Base-by-base conservation (phyloP, 2,329 filamentous ascomycete species). In the Fusarium coffeatum region DNA sequence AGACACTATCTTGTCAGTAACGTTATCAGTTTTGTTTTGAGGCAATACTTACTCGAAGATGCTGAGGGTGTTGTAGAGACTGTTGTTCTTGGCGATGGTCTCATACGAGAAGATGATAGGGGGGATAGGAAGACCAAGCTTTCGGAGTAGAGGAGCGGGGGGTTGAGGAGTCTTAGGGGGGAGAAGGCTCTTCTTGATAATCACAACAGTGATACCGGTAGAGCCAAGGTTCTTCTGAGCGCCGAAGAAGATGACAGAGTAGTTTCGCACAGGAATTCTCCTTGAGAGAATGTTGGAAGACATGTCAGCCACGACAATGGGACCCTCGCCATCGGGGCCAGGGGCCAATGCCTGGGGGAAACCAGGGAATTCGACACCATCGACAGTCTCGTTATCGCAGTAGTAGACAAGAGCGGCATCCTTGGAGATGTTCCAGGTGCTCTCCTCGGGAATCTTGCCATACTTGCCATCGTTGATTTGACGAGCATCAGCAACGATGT, bases 171-270 rank as follows among this genome's bases (percentile, higher is more conserved):
- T 85, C 30, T 84, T 80, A 6, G 92, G 92, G 15, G 92, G 88
- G 4, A 98, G 86, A 30, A 98, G 84, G 68, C 83, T 88, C 83
- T 97, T 97, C 78, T 91, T 91, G 76, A 98, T 85, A 50, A 98
- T 90, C 16, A 92, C 91, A 28, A 97, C 92, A 8, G 95, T 96
- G 64, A 98, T 88, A 63, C 95, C 95, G 2, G 95, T 90, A 5
- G 88, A 89, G 28, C 94, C 95, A 13, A 98, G 86, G 81, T 98
- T 98, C 88, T 98, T 98, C 79, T 98, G 95, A 0, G 94, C 94
- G 48, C 94, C 94, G 67, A 94, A 97, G 83, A 98, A 98, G 77
- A 98, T 92, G 72, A 91, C 84, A 2, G 90, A 91, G 81, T 91
- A 97, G 77, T 96, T 94, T 72, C 84, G 85, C 49, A 97, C 87